phyloP scores from a whole-genome alignment of 139 green algal genomes.

The Tetradesmus lagerheimii region DNA sequence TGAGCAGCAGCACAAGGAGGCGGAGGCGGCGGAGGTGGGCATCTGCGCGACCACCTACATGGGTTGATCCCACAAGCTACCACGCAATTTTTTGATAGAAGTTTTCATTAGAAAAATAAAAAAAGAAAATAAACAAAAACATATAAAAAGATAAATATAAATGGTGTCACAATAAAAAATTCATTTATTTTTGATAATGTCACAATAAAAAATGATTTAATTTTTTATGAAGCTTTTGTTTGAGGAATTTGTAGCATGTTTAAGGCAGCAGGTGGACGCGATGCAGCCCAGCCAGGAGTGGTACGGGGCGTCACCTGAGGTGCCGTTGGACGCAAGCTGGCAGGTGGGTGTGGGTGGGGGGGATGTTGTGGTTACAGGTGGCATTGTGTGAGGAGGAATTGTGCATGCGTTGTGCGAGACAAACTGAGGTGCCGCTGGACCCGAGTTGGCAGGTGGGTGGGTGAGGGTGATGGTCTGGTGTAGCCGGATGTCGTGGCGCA shows the following conservation, averaged over 20 bases:
- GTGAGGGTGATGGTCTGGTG: too few relatives aligned
- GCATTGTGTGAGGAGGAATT: too few relatives aligned
- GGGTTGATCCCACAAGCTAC: constrained; percentile 48
- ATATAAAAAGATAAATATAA: background rate
- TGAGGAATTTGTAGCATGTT: background rate
- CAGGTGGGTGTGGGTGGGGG: constrained; percentile 2
- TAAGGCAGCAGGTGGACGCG: background rate
- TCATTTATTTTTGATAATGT: too few relatives aligned
- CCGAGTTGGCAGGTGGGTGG: too few relatives aligned
- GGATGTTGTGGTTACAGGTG: background rate
- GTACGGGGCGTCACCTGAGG: background rate
- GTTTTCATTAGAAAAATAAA: constrained; percentile 48
- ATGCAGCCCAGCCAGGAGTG: constrained; percentile 15
- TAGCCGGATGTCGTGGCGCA: too few relatives aligned
- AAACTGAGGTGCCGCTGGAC: too few relatives aligned
- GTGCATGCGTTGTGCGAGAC: too few relatives aligned
- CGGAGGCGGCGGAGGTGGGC: too few relatives aligned
- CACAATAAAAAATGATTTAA: background rate
- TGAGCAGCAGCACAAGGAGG: too few relatives aligned
- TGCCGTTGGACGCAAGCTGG: background rate
- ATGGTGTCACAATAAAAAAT: too few relatives aligned
- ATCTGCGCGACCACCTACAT: constrained; percentile 30
- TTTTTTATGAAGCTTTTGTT: background rate
- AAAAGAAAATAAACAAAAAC: too few relatives aligned
- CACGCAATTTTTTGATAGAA: constrained; percentile 41